Percentiles rank a stretch among this genome's conserved stretches.
phyloP scores from a whole-genome alignment of 192 early-diverging fungal genomes.

The Coemansia sp. region DNA sequence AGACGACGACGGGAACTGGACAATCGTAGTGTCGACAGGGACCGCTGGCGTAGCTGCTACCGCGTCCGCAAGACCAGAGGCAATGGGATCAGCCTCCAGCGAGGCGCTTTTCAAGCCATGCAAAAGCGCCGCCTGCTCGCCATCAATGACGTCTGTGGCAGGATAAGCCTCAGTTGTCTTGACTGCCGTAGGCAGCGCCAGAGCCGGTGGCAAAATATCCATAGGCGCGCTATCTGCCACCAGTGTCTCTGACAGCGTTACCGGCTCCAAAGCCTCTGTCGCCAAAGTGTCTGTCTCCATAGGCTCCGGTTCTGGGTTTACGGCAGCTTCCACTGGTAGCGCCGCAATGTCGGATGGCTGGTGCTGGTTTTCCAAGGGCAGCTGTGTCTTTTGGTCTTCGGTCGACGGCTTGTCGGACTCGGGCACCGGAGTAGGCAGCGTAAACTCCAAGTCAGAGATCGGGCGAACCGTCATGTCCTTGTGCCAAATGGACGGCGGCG shows the following conservation, averaged over 20 bases:
- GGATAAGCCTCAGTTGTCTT: not conserved
- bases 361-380: not conserved
- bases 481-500: constrained; percentile 55
- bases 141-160: not conserved
- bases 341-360: not conserved
- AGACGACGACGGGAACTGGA: not conserved
- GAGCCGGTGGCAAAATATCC: not conserved
- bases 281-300: constrained; percentile 5
- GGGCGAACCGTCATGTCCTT: constrained; percentile 32
- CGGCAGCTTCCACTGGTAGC: not conserved
- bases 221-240: not conserved
- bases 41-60: not conserved
- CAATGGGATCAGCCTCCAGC: not conserved
- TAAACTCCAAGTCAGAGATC: constrained; percentile 49
- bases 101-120: constrained; percentile 2
- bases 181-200: not conserved
- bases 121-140: constrained; percentile 1
- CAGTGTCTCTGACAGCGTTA: not conserved
- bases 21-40: not conserved
- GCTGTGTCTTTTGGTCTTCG: too few species aligned
- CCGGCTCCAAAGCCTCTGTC: not conserved
- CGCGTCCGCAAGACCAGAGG: not conserved
- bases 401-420: not conserved
- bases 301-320: not conserved
- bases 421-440: constrained; percentile 13